Evolutionary conservation across 495 filamentous ascomycete genomes (phyloP).

Genomic region (Aspergillus saccharolyticus): DNA sequence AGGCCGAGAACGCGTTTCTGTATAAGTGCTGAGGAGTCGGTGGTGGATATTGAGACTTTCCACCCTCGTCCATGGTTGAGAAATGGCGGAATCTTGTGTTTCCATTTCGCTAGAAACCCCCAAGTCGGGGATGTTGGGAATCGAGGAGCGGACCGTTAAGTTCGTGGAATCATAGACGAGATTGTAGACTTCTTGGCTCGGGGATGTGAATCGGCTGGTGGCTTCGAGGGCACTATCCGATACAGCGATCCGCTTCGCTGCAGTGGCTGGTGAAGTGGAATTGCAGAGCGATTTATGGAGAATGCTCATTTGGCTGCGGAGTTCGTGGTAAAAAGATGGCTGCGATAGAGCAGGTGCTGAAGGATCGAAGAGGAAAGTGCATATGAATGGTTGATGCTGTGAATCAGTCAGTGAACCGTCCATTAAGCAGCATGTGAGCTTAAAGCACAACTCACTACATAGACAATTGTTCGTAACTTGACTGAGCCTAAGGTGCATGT

Average conservation of each 20-base stretch:
- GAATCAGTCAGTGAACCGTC: slow-evolving; percentile 1
- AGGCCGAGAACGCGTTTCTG: slow-evolving; percentile 51
- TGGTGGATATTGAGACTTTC: slow-evolving; percentile 91
- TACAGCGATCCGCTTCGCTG: slow-evolving; percentile 43
- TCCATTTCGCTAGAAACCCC: slow-evolving; percentile 9
- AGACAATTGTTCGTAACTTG: slow-evolving; percentile 67
- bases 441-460: slow-evolving; percentile 43
- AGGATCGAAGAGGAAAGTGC: slow-evolving; percentile 79
- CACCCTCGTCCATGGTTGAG: slow-evolving; percentile 59
- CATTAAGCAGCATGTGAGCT: not conserved
- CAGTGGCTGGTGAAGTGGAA: slow-evolving; percentile 57
- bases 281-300: slow-evolving; percentile 65
- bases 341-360: slow-evolving; percentile 60
- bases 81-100: slow-evolving; percentile 12
- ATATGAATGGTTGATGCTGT: slow-evolving; percentile 79
- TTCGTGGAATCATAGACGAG: slow-evolving; percentile 78
- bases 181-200: slow-evolving; percentile 62
- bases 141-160: slow-evolving; percentile 72
- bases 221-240: slow-evolving; percentile 23
- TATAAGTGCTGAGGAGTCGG: slow-evolving; percentile 73
- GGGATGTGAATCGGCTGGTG: slow-evolving; percentile 24
- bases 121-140: slow-evolving; percentile 84
- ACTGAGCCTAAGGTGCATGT: slow-evolving; percentile 18
- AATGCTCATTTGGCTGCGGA: slow-evolving; percentile 77
- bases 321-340: slow-evolving; percentile 67